A percentile compares a stretch with the other conserved stretches of the same genome.
phyloP scores from a whole-genome alignment of 495 filamentous ascomycete genomes.

The Neurospora sp. region DNA sequence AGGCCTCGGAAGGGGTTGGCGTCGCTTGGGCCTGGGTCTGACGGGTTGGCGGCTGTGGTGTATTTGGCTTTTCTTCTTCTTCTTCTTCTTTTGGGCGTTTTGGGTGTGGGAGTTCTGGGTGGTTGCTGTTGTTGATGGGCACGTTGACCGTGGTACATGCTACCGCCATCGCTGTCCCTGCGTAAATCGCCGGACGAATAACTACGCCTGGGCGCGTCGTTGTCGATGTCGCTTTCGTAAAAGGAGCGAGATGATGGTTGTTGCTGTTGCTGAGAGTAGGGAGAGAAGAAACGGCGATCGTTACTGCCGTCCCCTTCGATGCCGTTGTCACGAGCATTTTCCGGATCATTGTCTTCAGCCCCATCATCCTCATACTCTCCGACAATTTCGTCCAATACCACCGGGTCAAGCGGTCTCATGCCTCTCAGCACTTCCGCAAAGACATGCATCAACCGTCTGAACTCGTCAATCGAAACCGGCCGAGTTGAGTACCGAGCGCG shows the following conservation, averaged over 20 bases:
- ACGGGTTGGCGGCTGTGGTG: background rate
- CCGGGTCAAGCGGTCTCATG: constrained; percentile 55
- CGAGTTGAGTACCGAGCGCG: constrained; percentile 63
- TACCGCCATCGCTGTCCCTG: background rate
- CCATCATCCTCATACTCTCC: constrained; percentile 4
- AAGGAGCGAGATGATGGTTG: constrained; percentile 3
- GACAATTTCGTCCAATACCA: constrained; percentile 24
- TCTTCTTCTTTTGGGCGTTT: background rate
- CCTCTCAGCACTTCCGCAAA: constrained; percentile 72
- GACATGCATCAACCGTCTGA: constrained; percentile 74
- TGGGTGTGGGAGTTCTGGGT: constrained; percentile 5
- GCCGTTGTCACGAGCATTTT: constrained; percentile 17
- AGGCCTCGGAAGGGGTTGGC: background rate
- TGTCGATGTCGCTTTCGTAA: constrained; percentile 40
- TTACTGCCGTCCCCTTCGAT: constrained; percentile 38
- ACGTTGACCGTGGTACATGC: background rate
- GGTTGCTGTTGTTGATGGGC: constrained; percentile 7
- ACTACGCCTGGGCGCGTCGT: constrained; percentile 22
- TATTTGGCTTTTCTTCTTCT: background rate
- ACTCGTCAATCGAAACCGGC: constrained; percentile 50
- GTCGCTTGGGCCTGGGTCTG: background rate
- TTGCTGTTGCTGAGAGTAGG: background rate
- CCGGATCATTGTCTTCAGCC: constrained; percentile 27
- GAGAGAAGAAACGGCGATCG: background rate
- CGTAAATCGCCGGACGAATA: background rate